Conservation (phyloP, 2,329 filamentous ascomycete species). For the Nigrospora oryzae region DNA sequence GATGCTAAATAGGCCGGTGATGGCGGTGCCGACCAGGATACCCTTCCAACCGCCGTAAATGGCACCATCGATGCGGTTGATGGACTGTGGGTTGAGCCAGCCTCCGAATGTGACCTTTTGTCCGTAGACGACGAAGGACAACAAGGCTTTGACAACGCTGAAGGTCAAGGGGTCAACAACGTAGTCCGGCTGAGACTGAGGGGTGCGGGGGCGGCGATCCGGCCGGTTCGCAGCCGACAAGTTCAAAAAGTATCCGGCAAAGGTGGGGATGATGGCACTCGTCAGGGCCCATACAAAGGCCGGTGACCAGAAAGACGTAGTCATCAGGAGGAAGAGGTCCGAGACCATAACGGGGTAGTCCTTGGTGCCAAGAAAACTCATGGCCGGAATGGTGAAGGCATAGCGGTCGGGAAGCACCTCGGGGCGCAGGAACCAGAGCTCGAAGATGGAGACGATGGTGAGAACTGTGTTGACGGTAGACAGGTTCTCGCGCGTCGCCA, state of each 20-base stretch:
- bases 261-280: slow-evolving; percentile 58
- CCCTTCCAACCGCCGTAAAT: slow-evolving; percentile 67
- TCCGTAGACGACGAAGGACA: slow-evolving; percentile 73
- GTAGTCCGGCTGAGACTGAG: slow-evolving; percentile 37
- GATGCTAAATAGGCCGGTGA: slow-evolving; percentile 61
- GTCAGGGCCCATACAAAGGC: slow-evolving; percentile 70
- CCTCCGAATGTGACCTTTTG: slow-evolving; percentile 57
- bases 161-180: slow-evolving; percentile 80
- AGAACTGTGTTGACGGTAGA: slow-evolving; percentile 69
- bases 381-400: slow-evolving; percentile 62
- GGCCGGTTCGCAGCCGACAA: slow-evolving; percentile 45
- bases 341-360: slow-evolving; percentile 61
- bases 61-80: slow-evolving; percentile 54
- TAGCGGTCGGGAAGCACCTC: slow-evolving; percentile 66
- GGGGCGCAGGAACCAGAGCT: slow-evolving; percentile 60
- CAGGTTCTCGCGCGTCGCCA: slow-evolving; percentile 58
- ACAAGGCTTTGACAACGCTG: slow-evolving; percentile 77
- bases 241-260: slow-evolving; percentile 86
- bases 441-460: slow-evolving; percentile 57
- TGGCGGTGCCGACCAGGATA: slow-evolving; percentile 57
- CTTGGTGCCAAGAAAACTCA: slow-evolving; percentile 43
- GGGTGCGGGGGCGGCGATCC: slow-evolving; percentile 32
- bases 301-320: slow-evolving; percentile 75
- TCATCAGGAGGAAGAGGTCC: slow-evolving; percentile 72
- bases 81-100: slow-evolving; percentile 49